Evolutionary conservation across 345 rosid genomes (phyloP).

Genomic region (Salix exigua): DNA sequence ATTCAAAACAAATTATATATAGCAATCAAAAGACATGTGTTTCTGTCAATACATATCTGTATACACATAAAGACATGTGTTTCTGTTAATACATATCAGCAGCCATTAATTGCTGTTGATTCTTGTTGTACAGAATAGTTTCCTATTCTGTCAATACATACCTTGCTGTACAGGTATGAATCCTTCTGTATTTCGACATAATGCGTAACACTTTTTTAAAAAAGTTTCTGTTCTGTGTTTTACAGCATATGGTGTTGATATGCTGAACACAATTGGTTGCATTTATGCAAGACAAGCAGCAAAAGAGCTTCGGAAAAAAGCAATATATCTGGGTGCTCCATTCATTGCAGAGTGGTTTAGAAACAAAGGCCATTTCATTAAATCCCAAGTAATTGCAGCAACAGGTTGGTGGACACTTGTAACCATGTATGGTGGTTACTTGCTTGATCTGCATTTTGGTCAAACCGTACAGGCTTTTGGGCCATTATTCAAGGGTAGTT

Average conservation of each 20-base stretch:
- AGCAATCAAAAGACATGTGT: no score
- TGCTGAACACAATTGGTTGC: conserved; percentile 92
- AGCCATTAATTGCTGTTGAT: no score
- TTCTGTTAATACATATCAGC: no score
- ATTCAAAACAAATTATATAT: no score
- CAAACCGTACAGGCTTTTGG: background rate
- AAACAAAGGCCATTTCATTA: conserved; percentile 86
- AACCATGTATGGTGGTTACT: conserved; percentile 2
- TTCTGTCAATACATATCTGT: no score
- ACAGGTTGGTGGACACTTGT: conserved; percentile 57
- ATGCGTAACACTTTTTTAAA: background rate
- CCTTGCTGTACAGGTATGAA: no score
- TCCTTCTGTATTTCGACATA: background rate
- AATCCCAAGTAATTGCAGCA: conserved; percentile 98
- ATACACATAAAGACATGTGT: no score
- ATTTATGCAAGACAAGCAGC: conserved; percentile 92
- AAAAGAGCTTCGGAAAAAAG: conserved; percentile 94
- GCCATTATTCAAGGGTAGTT: background rate
- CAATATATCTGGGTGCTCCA: conserved; percentile 76
- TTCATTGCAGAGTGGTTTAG: conserved; percentile 98
- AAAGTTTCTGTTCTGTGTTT: conserved; percentile 7
- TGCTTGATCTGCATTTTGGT: conserved; percentile 7
- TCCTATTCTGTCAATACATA: no score
- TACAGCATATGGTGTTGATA: conserved; percentile 91
- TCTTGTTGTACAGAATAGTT: no score